Evolutionary conservation across 208 protist genomes (phyloP), one percentile per base, ranked within the genome.

Genomic region (Eutreptiella sp.): DNA sequence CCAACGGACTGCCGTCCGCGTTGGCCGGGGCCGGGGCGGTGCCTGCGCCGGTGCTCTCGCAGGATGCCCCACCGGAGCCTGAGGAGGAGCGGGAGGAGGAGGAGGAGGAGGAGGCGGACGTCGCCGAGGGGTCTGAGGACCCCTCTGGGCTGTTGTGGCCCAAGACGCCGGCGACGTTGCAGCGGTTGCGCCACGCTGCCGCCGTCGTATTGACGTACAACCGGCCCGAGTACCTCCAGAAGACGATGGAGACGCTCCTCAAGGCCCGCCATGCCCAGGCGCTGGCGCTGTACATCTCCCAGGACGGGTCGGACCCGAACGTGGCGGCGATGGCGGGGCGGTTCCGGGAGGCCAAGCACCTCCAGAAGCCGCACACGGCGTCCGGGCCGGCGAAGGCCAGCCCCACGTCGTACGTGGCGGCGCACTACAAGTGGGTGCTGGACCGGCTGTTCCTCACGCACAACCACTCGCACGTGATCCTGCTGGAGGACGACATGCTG

Each of bases 401-500:
- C 9, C 21, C 14, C 14, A 67, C 61, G 16, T 58, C 59, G 60
- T 68, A 60, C 61, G 39, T 67, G 26, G 61, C 63, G 27, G 5
- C 1, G 11, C 68, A 73, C 59, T 73, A 72, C 35, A 39, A 70
- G 21, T 5, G 24, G 27, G 57, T 38, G 29, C 46, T 73, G 26
- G 41, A 66, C 29, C 26, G 53, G 9, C 26, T 62, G 21, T n/a
- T 65, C 4, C 3, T 28, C 3, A 3, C 36, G 5, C 27, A 32
- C 32, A 23, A 32, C 32, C 64, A 74, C 55, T 53, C 53, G 14
- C 65, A 74, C 50, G 65, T 42, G 1, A 68, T 72, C 31, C 2
- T 72, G 27, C 19, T 71, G 23, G 64, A 72, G 39, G 64, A 71
- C 19, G 69, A 74, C 38, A 24, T 74, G 34, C 24, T 66, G 16